A percentile compares a stretch with the other conserved stretches of the same genome.
Conservation (phyloP, 2,329 filamentous ascomycete genomes). For the Aspergillus felis region DNA sequence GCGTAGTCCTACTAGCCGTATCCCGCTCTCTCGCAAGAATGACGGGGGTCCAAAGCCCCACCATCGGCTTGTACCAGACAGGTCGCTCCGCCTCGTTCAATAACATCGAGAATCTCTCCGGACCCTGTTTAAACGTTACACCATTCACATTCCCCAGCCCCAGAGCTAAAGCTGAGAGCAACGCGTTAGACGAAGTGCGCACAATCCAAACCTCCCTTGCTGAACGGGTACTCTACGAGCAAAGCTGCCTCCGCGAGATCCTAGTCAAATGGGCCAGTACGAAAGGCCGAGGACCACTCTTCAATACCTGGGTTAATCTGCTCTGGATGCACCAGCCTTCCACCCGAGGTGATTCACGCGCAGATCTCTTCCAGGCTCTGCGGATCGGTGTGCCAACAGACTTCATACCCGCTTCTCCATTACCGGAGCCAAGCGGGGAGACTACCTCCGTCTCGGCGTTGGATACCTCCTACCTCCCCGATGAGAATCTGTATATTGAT, state of each 20-base stretch:
- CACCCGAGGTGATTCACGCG: background rate
- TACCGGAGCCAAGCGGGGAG: background rate
- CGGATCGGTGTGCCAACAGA: constrained; percentile 25
- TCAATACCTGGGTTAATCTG: constrained; percentile 33
- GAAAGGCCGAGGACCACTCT: constrained; percentile 13
- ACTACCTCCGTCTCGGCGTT: constrained; percentile 19
- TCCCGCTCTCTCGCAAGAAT: constrained; percentile 21
- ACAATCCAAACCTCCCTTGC: constrained; percentile 22
- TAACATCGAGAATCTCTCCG: constrained; percentile 21
- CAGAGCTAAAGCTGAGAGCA: background rate
- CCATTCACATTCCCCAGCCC: constrained; percentile 21
- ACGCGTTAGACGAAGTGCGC: constrained; percentile 8
- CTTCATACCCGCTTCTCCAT: constrained; percentile 17
- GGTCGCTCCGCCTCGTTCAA: constrained; percentile 27
- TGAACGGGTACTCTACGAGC: constrained; percentile 25
- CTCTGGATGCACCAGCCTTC: constrained; percentile 23
- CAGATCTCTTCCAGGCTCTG: constrained; percentile 18
- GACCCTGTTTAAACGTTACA: constrained; percentile 30
- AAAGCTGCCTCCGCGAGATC: constrained; percentile 25
- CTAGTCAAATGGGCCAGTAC: constrained; percentile 13
- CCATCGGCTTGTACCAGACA: constrained; percentile 30
- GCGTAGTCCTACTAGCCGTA: constrained; percentile 26
- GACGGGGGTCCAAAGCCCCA: constrained; percentile 18
- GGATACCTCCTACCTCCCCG: constrained; percentile 20
- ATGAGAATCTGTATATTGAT: constrained; percentile 24